phyloP scores from a whole-genome alignment of 495 filamentous ascomycete species.

The Podospora pseudocomata region DNA sequence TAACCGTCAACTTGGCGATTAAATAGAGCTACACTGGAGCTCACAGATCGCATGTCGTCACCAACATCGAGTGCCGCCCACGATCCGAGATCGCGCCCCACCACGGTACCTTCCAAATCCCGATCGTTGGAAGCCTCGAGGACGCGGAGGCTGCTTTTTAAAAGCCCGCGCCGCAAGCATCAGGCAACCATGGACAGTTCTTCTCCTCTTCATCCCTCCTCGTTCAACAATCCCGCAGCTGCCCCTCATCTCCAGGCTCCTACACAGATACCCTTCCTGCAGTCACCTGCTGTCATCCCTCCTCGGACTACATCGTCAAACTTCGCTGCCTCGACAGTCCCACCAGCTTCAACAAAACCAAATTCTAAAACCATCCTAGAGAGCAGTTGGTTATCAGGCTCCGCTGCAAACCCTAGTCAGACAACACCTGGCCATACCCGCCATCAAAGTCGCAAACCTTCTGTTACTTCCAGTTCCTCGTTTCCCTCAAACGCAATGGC shows the following conservation, averaged over 20 bases:
- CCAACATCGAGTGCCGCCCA: conserved; percentile 13
- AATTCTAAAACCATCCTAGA: conserved; percentile 55
- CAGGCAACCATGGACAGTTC: conserved; percentile 28
- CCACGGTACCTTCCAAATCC: conserved; percentile 6
- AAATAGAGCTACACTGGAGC: conserved; percentile 7
- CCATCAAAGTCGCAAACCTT: conserved; percentile 36
- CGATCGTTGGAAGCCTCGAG: neutral
- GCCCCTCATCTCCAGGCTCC: conserved; percentile 16
- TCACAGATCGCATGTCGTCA: conserved; percentile 21
- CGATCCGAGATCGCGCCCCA: conserved; percentile 11
- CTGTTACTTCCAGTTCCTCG: conserved; percentile 28
- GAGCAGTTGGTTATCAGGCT: conserved; percentile 50
- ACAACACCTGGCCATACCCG: conserved; percentile 22
- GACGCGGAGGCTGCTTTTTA: conserved; percentile 25
- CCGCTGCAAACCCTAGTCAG: conserved; percentile 7
- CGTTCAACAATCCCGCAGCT: neutral
- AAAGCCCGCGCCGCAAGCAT: conserved; percentile 25
- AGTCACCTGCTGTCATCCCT: conserved; percentile 66
- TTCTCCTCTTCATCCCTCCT: conserved; percentile 14
- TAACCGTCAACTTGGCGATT: conserved; percentile 7
- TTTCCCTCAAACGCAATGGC: conserved; percentile 34
- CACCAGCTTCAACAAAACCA: conserved; percentile 37
- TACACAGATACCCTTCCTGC: conserved; percentile 28
- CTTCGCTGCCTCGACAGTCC: conserved; percentile 19
- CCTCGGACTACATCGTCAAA: conserved; percentile 65